These are phyloP conservation scores for Aspergillus candidus DNA, from an alignment of 2,329 filamentous ascomycete species.

Conservation along the genomic window DNA sequence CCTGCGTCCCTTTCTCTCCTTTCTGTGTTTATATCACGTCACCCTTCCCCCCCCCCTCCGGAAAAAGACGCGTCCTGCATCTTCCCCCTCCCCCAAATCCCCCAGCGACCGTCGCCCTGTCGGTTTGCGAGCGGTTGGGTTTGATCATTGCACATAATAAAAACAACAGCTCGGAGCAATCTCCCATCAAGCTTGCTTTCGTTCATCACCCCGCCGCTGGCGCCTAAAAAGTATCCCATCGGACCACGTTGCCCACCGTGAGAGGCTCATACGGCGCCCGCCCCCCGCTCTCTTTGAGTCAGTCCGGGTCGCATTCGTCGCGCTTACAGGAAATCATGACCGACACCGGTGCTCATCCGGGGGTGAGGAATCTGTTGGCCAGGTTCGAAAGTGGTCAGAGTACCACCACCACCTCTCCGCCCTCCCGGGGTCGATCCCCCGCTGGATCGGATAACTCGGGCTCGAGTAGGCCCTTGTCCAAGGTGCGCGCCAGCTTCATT, in stretches of 20 bases:
- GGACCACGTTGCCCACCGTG: not conserved
- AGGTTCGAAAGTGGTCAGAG: conserved; percentile 70
- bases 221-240: too few relatives aligned
- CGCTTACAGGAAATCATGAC: conserved; percentile 10
- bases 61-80: conserved; percentile 4
- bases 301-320: not conserved
- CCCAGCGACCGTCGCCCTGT: not conserved
- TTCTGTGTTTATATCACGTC: conserved; percentile 17
- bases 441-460: conserved; percentile 41
- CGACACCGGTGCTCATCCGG: conserved; percentile 29
- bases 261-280: conserved; percentile 1
- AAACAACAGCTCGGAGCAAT: too few relatives aligned
- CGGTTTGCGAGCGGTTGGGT: too few relatives aligned
- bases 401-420: conserved; percentile 51
- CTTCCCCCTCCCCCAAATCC: not conserved
- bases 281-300: conserved; percentile 3
- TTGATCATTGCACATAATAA: too few relatives aligned
- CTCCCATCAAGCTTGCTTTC: too few relatives aligned
- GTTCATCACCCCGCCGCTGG: too few relatives aligned
- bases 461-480: conserved; percentile 58
- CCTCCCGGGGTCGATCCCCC: conserved; percentile 65
- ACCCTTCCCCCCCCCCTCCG: conserved; percentile 6
- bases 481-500: conserved; percentile 69
- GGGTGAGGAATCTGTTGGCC: conserved; percentile 68
- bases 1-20: conserved; percentile 2